Conservation (phyloP, 2,329 filamentous ascomycete species). For the Fusarium neocosmosporiellum region DNA sequence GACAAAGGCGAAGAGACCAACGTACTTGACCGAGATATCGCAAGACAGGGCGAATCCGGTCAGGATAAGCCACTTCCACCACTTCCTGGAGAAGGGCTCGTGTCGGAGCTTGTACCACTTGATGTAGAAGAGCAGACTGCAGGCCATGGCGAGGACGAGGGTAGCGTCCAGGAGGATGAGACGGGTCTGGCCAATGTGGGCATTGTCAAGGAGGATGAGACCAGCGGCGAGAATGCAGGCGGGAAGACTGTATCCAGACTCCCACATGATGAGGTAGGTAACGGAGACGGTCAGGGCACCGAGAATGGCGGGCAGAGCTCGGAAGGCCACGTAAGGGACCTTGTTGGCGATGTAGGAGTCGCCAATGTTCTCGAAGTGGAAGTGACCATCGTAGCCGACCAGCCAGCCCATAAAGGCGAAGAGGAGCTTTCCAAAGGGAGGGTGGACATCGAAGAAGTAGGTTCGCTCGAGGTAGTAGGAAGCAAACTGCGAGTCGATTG, state of each 20-base stretch:
- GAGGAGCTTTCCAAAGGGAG: constrained; percentile 96
- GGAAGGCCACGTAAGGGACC: constrained; percentile 96
- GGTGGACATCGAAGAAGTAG: constrained; percentile 99
- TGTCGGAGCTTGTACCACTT: constrained; percentile 98
- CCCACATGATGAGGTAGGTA: constrained; percentile 98
- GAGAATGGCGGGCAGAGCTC: constrained; percentile 90
- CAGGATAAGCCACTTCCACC: constrained; percentile 99
- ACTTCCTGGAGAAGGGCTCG: constrained; percentile 89
- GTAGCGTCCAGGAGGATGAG: constrained; percentile 96
- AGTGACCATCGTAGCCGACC: constrained; percentile 95
- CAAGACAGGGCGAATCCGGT: constrained; percentile 96
- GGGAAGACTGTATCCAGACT: constrained; percentile 96
- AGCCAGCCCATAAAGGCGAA: constrained; percentile 98
- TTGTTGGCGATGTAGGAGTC: constrained; percentile 98
- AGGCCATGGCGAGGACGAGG: constrained; percentile 94
- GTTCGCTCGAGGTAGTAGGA: constrained; percentile 92
- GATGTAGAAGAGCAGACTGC: constrained; percentile 93
- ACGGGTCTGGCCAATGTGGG: constrained; percentile 95
- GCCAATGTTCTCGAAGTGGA: constrained; percentile 99
- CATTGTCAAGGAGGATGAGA: constrained; percentile 94
- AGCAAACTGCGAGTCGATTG: constrained; percentile 64
- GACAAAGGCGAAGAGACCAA: constrained; percentile 95
- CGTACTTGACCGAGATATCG: constrained; percentile 98
- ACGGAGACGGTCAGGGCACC: constrained; percentile 95
- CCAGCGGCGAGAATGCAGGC: constrained; percentile 89